phyloP scores from a whole-genome alignment of 345 rosid species.

The Populus ilicifolia region DNA sequence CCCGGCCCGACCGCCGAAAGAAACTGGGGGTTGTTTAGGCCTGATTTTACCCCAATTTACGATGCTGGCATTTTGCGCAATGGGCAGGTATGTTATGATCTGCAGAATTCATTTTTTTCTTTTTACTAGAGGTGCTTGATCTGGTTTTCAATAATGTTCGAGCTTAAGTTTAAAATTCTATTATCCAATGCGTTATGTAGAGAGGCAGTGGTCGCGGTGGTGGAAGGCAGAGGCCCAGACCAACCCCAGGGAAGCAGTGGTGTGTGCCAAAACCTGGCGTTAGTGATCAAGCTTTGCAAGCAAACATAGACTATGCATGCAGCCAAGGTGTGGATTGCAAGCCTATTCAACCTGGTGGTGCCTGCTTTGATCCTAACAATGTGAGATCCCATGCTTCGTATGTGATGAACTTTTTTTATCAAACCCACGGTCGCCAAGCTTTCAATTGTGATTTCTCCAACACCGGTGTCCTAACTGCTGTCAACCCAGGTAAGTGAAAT shows the following conservation, averaged over 20 bases:
- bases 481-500: conserved; percentile 27
- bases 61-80: conserved; percentile 14
- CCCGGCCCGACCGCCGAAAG: conserved; percentile 20
- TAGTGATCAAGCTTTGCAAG: conserved; percentile 1
- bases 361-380: conserved; percentile 25
- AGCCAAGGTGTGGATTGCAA: conserved; percentile 33
- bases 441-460: conserved; percentile 34
- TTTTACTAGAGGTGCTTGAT: not conserved
- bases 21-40: conserved; percentile 24
- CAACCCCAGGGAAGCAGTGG: not conserved
- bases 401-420: conserved; percentile 39
- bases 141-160: no score
- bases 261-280: conserved; percentile 14
- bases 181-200: no score
- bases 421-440: conserved; percentile 16
- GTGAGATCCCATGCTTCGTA: conserved; percentile 35
- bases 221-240: not conserved
- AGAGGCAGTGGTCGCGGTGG: not conserved
- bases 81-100: not conserved
- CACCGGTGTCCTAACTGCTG: conserved; percentile 18
- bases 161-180: no score
- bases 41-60: conserved; percentile 23
- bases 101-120: not conserved
- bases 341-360: conserved; percentile 41
- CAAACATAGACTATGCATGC: conserved; percentile 34